phyloP scores from a whole-genome alignment of 371 early-diverging fungal species.

The Blakeslea trispora region DNA sequence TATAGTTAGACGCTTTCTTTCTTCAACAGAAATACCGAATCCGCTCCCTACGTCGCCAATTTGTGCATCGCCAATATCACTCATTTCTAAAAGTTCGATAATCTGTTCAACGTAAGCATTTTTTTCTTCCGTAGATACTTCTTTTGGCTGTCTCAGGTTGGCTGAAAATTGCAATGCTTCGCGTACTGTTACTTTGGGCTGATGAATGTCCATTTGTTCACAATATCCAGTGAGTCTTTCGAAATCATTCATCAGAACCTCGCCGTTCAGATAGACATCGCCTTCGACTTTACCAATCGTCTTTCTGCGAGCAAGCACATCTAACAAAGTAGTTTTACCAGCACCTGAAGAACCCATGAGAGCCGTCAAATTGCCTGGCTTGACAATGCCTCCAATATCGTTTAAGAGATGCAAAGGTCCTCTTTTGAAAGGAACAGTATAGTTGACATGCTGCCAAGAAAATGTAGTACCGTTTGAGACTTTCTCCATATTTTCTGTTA shows the following conservation, averaged over 20 bases:
- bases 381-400: constrained; percentile 54
- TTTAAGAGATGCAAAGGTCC: constrained; percentile 52
- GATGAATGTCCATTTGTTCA: constrained; percentile 86
- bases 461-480: constrained; percentile 52
- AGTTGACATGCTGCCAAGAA: constrained; percentile 58
- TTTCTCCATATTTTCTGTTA: constrained; percentile 23
- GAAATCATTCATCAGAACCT: constrained; percentile 53
- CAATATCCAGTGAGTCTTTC: constrained; percentile 79
- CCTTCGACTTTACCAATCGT: constrained; percentile 79
- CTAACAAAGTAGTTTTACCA: constrained; percentile 90
- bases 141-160: constrained; percentile 62
- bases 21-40: constrained; percentile 64
- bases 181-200: constrained; percentile 61
- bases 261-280: constrained; percentile 65
- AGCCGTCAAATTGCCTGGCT: constrained; percentile 71
- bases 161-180: constrained; percentile 79
- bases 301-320: constrained; percentile 82
- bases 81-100: constrained; percentile 65
- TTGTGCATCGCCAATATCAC: constrained; percentile 58
- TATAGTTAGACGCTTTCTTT: constrained; percentile 69
- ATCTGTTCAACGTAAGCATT: constrained; percentile 69
- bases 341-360: constrained; percentile 87
- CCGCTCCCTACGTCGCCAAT: constrained; percentile 60
- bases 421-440: constrained; percentile 59
- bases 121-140: constrained; percentile 61